Evolutionary conservation across 768 basidiomycete species (phyloP).

Genomic region (Tricholoma sp.): DNA sequence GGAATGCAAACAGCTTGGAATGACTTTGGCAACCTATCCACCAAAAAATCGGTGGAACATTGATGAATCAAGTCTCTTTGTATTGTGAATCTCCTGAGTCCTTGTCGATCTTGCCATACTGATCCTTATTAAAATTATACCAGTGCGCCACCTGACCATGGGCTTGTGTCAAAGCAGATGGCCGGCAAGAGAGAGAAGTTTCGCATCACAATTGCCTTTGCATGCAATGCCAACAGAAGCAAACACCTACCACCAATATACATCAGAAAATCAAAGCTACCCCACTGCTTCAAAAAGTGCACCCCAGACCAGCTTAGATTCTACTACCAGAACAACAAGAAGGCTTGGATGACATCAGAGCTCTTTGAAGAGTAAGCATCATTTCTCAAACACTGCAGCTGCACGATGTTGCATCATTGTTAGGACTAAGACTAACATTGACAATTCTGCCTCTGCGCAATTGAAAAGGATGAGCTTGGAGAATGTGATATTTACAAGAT

Average conservation of each 20-base stretch:
- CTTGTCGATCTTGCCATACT: neutral
- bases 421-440: too few species aligned
- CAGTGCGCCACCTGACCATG: conserved; percentile 23
- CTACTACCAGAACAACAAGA: too few species aligned
- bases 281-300: conserved; percentile 25
- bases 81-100: neutral
- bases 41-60: conserved; percentile 21
- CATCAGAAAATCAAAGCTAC: conserved; percentile 10
- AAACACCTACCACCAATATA: conserved; percentile 26
- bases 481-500: too few species aligned
- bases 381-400: neutral
- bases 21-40: conserved; percentile 9
- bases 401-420: conserved; percentile 9
- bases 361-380: conserved; percentile 32
- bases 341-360: too few species aligned
- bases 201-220: conserved; percentile 29
- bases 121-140: neutral
- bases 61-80: conserved; percentile 6
- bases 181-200: conserved; percentile 29
- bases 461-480: conserved; percentile 27
- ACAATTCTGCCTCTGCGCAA: too few species aligned
- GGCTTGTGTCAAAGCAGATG: conserved; percentile 26
- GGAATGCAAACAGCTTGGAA: conserved; percentile 13
- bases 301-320: conserved; percentile 11
- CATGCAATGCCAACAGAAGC: too few species aligned